Conservation (phyloP, 2,329 filamentous ascomycete genomes). For the Trichoderma sp. region DNA sequence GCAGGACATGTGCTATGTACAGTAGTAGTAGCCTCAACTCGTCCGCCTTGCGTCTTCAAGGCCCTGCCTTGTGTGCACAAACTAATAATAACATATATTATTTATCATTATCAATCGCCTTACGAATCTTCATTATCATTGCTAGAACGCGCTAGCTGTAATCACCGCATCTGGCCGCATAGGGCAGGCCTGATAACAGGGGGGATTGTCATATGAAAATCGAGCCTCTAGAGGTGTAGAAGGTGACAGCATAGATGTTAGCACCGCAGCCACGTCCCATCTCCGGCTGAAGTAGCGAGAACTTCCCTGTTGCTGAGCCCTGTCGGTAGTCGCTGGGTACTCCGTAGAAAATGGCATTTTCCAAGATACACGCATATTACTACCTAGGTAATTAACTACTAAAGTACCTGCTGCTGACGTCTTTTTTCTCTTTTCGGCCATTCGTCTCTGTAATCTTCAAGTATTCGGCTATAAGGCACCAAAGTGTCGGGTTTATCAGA, state of each 20-base stretch:
- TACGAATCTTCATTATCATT: too few relatives aligned
- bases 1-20: background rate
- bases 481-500: background rate
- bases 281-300: background rate
- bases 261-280: too few relatives aligned
- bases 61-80: background rate
- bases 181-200: background rate
- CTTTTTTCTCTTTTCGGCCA: background rate
- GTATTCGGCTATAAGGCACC: background rate
- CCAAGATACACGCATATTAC: too few relatives aligned
- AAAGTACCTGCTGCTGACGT: too few relatives aligned
- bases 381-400: too few relatives aligned
- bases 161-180: background rate
- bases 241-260: background rate
- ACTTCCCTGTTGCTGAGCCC: background rate
- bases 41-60: background rate
- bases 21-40: too few relatives aligned
- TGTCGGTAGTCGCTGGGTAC: background rate
- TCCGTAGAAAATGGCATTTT: too few relatives aligned
- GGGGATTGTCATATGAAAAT: background rate
- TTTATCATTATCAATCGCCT: background rate
- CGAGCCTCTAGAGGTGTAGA: background rate
- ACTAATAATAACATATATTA: background rate
- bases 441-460: too few relatives aligned
- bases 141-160: background rate